Conservation (phyloP, 176 grass and related monocot species). For the Cocos nucifera region DNA sequence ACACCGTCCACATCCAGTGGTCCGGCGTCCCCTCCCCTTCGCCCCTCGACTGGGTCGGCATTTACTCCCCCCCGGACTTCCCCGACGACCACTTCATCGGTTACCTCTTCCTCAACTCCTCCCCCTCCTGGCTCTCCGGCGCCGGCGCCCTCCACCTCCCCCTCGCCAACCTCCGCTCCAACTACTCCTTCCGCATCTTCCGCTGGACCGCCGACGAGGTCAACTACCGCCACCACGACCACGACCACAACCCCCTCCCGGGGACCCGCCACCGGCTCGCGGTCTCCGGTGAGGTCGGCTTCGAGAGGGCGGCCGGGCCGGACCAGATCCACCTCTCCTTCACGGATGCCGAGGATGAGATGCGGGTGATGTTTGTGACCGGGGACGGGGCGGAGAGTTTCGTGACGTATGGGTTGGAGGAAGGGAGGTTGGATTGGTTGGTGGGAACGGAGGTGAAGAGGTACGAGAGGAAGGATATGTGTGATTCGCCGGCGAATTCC, state of each 20-base stretch:
- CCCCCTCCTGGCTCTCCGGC: conserved; percentile 42
- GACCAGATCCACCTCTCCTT: conserved; percentile 83
- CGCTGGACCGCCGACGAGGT: conserved; percentile 69
- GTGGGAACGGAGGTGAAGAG: conserved; percentile 49
- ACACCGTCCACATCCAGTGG: conserved; percentile 49
- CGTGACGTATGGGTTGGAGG: conserved; percentile 53
- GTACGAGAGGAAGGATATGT: conserved; percentile 89
- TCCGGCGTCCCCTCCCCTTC: conserved; percentile 48
- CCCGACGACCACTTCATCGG: conserved; percentile 65
- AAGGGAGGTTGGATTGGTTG: conserved; percentile 29
- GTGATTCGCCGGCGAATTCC: conserved; percentile 57
- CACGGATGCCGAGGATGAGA: conserved; percentile 67
- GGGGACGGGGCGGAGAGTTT: conserved; percentile 41
- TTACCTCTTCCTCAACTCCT: conserved; percentile 85
- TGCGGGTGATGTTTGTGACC: conserved; percentile 79
- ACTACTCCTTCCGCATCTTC: conserved; percentile 86
- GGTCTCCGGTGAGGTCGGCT: conserved; percentile 34
- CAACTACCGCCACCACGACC: conserved; percentile 51
- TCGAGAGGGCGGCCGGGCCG: conserved; percentile 28
- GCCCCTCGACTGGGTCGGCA: conserved; percentile 68
- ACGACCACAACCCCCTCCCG: conserved; percentile 69
- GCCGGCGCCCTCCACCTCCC: conserved; percentile 48
- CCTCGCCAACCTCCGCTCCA: conserved; percentile 51
- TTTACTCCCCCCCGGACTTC: conserved; percentile 83
- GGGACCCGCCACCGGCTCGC: conserved; percentile 50